These are phyloP conservation scores for Paecilomyces sp. DNA, from an alignment of 2,329 filamentous ascomycete genomes.

Conservation along the genomic window DNA sequence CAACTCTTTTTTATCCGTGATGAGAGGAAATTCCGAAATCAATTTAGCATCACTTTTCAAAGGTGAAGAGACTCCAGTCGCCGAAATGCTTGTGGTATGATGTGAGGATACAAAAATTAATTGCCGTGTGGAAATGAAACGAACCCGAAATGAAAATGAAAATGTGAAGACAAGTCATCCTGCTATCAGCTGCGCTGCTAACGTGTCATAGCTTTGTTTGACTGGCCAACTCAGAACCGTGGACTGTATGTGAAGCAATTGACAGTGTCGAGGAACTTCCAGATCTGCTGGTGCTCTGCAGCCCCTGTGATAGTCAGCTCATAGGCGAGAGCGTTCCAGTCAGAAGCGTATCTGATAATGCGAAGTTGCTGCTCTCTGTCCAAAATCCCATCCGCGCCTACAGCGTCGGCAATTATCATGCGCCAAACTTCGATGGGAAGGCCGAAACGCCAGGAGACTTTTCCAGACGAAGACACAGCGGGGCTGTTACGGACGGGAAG, in stretches of 20 bases:
- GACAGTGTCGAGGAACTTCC: conserved; percentile 27
- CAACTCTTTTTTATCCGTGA: background rate
- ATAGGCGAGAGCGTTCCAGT: conserved; percentile 21
- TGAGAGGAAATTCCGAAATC: background rate
- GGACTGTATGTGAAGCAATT: conserved; percentile 23
- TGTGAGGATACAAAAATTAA: background rate
- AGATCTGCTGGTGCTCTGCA: conserved; percentile 24
- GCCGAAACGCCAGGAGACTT: conserved; percentile 16
- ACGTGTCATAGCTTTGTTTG: background rate
- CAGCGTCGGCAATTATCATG: conserved; percentile 21
- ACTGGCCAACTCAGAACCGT: conserved; percentile 3
- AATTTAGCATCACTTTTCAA: background rate
- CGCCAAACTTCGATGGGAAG: conserved; percentile 21
- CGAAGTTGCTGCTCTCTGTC: conserved; percentile 19
- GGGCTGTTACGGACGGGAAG: background rate
- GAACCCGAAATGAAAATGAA: background rate
- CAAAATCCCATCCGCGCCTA: conserved; percentile 17
- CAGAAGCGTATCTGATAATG: conserved; percentile 24
- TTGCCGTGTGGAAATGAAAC: background rate
- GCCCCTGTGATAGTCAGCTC: conserved; percentile 22
- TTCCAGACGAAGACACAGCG: conserved; percentile 1
- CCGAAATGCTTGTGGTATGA: background rate
- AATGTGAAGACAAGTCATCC: background rate
- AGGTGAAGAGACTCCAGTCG: background rate
- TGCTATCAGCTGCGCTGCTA: background rate